phyloP scores from a whole-genome alignment of 306 rosid species.

The Trichosanthes cucumerina region DNA sequence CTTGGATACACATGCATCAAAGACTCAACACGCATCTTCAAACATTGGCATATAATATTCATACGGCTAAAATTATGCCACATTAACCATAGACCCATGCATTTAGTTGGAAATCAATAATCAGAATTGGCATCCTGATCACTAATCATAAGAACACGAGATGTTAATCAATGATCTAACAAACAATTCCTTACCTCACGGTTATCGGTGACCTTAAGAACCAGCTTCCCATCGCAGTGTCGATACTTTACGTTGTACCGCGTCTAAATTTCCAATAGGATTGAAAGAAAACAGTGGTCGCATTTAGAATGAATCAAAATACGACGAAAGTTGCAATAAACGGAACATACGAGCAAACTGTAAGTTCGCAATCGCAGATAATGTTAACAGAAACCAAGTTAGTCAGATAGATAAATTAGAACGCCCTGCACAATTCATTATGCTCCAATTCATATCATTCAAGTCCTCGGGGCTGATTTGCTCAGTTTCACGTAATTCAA shows the following conservation, averaged over 20 bases:
- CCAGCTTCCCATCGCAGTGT: slow-evolving; percentile 71
- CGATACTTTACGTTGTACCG: slow-evolving; percentile 72
- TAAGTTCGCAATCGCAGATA: not conserved
- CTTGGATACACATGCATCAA: not conserved
- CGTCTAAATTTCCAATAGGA: slow-evolving; percentile 35
- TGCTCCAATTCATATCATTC: not conserved
- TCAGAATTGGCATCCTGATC: not conserved
- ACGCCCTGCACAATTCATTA: not conserved
- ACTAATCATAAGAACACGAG: not conserved
- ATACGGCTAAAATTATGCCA: not conserved
- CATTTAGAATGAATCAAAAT: not conserved
- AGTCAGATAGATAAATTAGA: not conserved
- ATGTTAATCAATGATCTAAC: not conserved
- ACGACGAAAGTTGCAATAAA: not conserved
- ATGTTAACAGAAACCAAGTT: not conserved
- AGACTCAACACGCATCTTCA: not conserved
- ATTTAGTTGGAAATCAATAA: not conserved
- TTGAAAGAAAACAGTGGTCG: not conserved
- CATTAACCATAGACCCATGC: not conserved
- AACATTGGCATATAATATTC: not conserved
- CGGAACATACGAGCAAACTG: not conserved
- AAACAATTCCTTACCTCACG: slow-evolving; percentile 33
- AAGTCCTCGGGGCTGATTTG: not conserved
- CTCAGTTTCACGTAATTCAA: not conserved
- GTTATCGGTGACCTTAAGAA: slow-evolving; percentile 69